Percentiles rank a stretch among this genome's conserved stretches.
phyloP scores from a whole-genome alignment of 225 moss, liverwort and hornwort genomes.

The Physcomitrellopsis africana region DNA sequence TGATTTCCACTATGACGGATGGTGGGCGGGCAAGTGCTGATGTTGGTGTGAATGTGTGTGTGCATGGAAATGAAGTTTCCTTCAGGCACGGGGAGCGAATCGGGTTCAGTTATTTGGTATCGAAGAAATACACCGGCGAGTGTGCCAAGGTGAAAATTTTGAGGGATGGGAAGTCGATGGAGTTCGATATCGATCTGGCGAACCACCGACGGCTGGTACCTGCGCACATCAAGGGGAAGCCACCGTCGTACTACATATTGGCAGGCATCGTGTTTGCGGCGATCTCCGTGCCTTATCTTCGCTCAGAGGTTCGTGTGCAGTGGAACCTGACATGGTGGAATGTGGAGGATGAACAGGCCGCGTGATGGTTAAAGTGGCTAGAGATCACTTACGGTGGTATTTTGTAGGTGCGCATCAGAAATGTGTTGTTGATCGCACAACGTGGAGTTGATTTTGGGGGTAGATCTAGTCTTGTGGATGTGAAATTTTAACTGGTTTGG shows the following conservation, averaged over 20 bases:
- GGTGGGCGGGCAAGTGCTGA: not conserved
- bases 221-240: slow-evolving; percentile 75
- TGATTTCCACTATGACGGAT: not conserved
- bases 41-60: slow-evolving; percentile 21
- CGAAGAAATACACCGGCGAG: slow-evolving; percentile 73
- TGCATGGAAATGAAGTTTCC: slow-evolving; percentile 55
- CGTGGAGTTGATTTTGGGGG: slow-evolving; percentile 7
- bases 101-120: slow-evolving; percentile 75
- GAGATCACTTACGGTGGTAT: not conserved
- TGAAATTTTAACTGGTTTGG: too few species aligned
- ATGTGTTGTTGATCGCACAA: slow-evolving; percentile 9
- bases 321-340: not conserved
- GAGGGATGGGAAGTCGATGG: slow-evolving; percentile 55
- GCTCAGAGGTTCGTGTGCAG: slow-evolving; percentile 63
- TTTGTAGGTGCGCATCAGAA: slow-evolving; percentile 4
- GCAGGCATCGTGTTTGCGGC: slow-evolving; percentile 76
- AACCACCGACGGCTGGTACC: slow-evolving; percentile 76
- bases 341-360: not conserved
- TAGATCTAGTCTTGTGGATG: not conserved
- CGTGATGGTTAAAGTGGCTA: slow-evolving; percentile 3
- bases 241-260: slow-evolving; percentile 72
- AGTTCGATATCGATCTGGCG: slow-evolving; percentile 69
- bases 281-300: slow-evolving; percentile 75
- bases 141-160: slow-evolving; percentile 62
- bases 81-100: slow-evolving; percentile 82